Evolutionary conservation across 2,329 filamentous ascomycete species (phyloP).

Genomic region (Raffaelea arxii): DNA sequence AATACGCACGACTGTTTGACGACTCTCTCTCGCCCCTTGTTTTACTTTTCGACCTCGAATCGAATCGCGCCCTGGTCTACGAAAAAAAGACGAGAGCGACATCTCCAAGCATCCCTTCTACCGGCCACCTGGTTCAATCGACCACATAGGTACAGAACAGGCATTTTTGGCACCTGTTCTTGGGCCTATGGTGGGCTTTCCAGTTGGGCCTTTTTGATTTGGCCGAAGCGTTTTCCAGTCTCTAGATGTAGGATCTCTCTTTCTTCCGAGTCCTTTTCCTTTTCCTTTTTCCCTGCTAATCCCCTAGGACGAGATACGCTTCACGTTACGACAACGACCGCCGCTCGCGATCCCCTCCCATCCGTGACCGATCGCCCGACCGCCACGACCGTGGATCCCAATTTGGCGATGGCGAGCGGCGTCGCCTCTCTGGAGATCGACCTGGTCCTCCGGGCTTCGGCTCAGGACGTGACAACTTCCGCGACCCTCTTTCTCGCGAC

Average conservation of each 20-base stretch:
- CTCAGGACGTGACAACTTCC: constrained; percentile 47
- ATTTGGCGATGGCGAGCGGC: constrained; percentile 56
- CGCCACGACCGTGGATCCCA: constrained; percentile 43
- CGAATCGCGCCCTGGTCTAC: no score
- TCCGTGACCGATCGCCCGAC: constrained; percentile 58
- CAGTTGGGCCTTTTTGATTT: background rate
- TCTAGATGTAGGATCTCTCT: background rate
- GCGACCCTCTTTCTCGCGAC: constrained; percentile 50
- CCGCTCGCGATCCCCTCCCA: constrained; percentile 52
- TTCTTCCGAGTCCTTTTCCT: background rate
- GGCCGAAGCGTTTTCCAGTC: background rate
- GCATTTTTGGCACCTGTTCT: background rate
- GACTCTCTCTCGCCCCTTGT: no score
- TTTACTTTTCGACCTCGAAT: no score
- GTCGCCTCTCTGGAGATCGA: constrained; percentile 50
- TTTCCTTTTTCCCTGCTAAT: constrained; percentile 15
- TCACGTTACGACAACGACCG: constrained; percentile 54
- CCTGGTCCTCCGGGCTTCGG: constrained; percentile 51
- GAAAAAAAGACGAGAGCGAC: no score
- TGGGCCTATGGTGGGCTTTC: background rate
- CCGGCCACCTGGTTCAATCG: no score
- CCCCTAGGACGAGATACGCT: constrained; percentile 43
- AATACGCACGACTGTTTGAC: no score
- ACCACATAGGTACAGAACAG: no score
- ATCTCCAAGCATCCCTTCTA: no score